Evolutionary conservation across 352 stramenopile genomes (phyloP).

Genomic region (Globisporangium cylindrosporum): DNA sequence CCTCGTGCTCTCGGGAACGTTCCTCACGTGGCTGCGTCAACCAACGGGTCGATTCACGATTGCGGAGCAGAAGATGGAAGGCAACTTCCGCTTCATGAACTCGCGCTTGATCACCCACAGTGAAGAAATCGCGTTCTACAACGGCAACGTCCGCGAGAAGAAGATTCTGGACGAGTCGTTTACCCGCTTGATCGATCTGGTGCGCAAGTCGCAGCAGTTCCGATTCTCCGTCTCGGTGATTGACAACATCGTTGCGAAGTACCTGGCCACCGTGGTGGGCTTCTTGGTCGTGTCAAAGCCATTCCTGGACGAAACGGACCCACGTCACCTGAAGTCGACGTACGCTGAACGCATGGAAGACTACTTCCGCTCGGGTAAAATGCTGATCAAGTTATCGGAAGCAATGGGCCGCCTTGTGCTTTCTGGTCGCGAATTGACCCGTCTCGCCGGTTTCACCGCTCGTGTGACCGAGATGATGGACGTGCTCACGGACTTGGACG

Average conservation of each 20-base stretch:
- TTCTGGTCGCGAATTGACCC: slow-evolving; percentile 79
- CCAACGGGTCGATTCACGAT: slow-evolving; percentile 80
- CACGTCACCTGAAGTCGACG: slow-evolving; percentile 48
- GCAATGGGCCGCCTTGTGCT: slow-evolving; percentile 85
- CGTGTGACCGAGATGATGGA: slow-evolving; percentile 82
- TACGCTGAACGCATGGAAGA: slow-evolving; percentile 83
- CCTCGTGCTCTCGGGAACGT: slow-evolving; percentile 61
- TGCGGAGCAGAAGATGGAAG: slow-evolving; percentile 79
- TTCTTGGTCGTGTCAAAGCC: slow-evolving; percentile 76
- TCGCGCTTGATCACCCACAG: slow-evolving; percentile 85
- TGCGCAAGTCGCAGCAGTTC: slow-evolving; percentile 82
- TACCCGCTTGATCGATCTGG: slow-evolving; percentile 50
- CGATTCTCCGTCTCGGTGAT: slow-evolving; percentile 79
- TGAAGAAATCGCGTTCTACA: slow-evolving; percentile 91
- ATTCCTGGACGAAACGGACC: slow-evolving; percentile 60
- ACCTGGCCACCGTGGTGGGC: slow-evolving; percentile 80
- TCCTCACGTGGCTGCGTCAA: slow-evolving; percentile 70
- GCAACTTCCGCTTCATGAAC: slow-evolving; percentile 88
- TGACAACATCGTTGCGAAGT: slow-evolving; percentile 88
- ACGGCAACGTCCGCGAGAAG: slow-evolving; percentile 85
- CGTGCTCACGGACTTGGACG: slow-evolving; percentile 61
- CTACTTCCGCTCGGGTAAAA: slow-evolving; percentile 84
- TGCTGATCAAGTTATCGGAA: slow-evolving; percentile 84
- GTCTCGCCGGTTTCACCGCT: slow-evolving; percentile 74
- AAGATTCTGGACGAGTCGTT: slow-evolving; percentile 75